Conservation (phyloP, 139 green algal genomes). For the Bryopsis sp. region DNA sequence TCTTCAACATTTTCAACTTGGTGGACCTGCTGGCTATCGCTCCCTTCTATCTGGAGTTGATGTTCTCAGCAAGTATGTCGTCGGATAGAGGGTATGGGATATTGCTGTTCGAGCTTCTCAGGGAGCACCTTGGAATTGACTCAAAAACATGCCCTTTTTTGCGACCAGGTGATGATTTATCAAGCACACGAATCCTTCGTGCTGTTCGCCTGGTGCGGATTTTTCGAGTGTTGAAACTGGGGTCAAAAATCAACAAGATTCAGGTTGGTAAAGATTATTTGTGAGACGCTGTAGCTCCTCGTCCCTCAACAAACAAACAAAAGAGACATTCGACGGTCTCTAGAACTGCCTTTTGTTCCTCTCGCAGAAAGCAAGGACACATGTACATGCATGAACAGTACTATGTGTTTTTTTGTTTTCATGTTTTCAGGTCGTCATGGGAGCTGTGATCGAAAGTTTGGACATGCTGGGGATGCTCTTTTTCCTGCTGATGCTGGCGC, state of each 20-base stretch:
- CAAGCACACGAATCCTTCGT: no score
- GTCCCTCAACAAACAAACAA: background rate
- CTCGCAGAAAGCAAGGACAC: conserved; percentile 1
- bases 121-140: no score
- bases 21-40: no score
- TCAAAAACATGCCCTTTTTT: background rate
- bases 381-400: background rate
- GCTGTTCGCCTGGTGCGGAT: no score
- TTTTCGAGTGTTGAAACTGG: background rate
- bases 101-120: no score
- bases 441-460: conserved; percentile 19
- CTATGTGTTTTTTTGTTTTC: conserved; percentile 12
- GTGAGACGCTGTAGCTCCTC: background rate
- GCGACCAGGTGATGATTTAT: background rate
- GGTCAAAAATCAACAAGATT: background rate
- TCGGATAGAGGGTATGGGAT: no score
- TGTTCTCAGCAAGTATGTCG: no score
- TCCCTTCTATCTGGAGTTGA: no score
- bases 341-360: background rate
- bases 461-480: conserved; percentile 29
- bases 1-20: no score
- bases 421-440: conserved; percentile 20
- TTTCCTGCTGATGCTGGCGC: conserved; percentile 26
- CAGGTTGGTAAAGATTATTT: conserved; percentile 1
- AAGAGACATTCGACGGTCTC: background rate